phyloP scores from a whole-genome alignment of 352 stramenopile genomes.

The Globisporangium megalacanthum region DNA sequence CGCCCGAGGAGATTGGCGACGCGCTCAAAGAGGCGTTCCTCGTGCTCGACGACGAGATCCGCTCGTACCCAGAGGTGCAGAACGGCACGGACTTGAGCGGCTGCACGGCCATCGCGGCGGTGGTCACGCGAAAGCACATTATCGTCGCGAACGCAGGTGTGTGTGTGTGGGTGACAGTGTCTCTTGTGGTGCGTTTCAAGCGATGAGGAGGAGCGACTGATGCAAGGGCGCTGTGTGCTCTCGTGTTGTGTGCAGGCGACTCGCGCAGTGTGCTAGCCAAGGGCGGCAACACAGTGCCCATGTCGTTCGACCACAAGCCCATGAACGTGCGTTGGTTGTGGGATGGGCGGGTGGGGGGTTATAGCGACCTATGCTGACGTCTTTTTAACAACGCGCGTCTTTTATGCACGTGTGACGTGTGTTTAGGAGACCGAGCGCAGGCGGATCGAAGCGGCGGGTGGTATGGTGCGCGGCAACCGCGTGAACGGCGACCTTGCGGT shows the following conservation, averaged over 20 bases:
- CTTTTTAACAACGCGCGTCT: slow-evolving; percentile 8
- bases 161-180: neutral
- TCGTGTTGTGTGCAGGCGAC: slow-evolving; percentile 30
- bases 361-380: slow-evolving; percentile 11
- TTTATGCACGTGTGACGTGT: neutral
- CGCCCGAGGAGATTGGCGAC: slow-evolving; percentile 47
- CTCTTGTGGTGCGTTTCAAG: neutral
- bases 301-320: slow-evolving; percentile 91
- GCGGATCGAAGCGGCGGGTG: slow-evolving; percentile 69
- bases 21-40: slow-evolving; percentile 62
- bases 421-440: slow-evolving; percentile 47
- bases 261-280: slow-evolving; percentile 74
- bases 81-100: slow-evolving; percentile 62
- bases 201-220: neutral
- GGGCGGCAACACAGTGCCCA: slow-evolving; percentile 41
- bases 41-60: slow-evolving; percentile 56
- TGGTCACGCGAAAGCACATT: slow-evolving; percentile 64
- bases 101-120: slow-evolving; percentile 70
- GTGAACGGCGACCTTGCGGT: slow-evolving; percentile 80
- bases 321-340: slow-evolving; percentile 62
- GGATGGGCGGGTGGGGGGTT: neutral
- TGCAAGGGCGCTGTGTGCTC: neutral
- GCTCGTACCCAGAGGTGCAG: slow-evolving; percentile 35
- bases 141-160: slow-evolving; percentile 73
- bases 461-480: slow-evolving; percentile 67